These are phyloP conservation scores for Gossypium raimondii DNA, from an alignment of 345 rosid species.

Conservation along the genomic window DNA sequence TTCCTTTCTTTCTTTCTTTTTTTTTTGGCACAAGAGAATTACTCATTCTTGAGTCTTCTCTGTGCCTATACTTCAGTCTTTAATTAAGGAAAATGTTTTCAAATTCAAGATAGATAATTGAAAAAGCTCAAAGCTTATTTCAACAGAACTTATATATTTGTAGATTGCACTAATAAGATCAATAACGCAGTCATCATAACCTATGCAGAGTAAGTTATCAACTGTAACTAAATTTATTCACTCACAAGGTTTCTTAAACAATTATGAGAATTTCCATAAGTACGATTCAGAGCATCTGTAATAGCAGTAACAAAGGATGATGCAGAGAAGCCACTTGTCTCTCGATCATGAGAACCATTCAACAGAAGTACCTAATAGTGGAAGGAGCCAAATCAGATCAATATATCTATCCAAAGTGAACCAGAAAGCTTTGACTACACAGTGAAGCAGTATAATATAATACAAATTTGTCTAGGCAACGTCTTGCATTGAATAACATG, in stretches of 20 bases:
- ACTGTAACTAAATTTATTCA: neutral
- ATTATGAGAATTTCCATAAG: constrained; percentile 35
- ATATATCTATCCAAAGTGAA: neutral
- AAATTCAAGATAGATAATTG: neutral
- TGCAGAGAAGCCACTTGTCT: constrained; percentile 73
- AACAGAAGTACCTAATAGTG: constrained; percentile 41
- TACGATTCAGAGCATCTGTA: constrained; percentile 14
- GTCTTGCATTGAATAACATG: neutral
- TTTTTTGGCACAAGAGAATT: neutral
- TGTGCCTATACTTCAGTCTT: neutral
- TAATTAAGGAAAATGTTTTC: neutral
- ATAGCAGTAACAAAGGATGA: constrained; percentile 78
- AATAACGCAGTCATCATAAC: neutral
- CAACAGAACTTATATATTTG: neutral
- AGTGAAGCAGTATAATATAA: neutral
- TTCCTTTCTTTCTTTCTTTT: neutral
- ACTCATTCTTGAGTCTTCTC: neutral
- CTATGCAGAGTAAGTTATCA: neutral
- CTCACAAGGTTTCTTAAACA: constrained; percentile 30
- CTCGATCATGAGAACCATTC: constrained; percentile 81
- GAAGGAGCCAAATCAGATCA: constrained; percentile 4
- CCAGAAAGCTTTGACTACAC: neutral
- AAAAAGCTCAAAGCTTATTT: neutral
- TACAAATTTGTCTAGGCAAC: neutral
- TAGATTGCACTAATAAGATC: neutral